Base-by-base conservation (phyloP, 2,329 filamentous ascomycete genomes). In the Apiospora marii region DNA sequence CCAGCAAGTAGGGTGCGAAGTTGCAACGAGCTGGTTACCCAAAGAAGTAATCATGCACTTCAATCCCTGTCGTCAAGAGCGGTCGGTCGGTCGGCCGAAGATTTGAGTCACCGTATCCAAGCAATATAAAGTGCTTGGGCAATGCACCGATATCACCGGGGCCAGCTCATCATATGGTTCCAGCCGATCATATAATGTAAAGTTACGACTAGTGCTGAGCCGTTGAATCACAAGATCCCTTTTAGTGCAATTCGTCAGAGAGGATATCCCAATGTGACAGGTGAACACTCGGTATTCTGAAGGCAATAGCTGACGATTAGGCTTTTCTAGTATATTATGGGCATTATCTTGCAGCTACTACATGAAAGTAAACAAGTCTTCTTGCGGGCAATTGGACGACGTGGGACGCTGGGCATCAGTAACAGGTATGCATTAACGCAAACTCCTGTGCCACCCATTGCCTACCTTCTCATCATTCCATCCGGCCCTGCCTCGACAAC, bases 401-500 rank as follows among this genome's bases (percentile, higher is more conserved):
- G 44, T 1, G 16, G 16, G 5, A 48, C 44, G 16, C 19, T 48
- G 44, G 16, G 44, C 16, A 48, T 48, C 44, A 48, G 44, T 48
- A 48, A 48, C 44, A 22, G 16, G 1, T 7, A 7, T 48, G 44
- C 44, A 48, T 48, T 6, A 6, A 48, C 44, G 2, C 44, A 48
- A 8, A 10, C 37, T 10, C 37, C n/a, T n/a, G n/a, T n/a, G n/a
- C n/a, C n/a, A n/a, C n/a, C n/a, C n/a, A n/a, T n/a, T n/a, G n/a
- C n/a, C n/a, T n/a, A n/a, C n/a, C n/a, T n/a, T n/a, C n/a, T n/a
- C n/a, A n/a, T n/a, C n/a, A n/a, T n/a, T n/a, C n/a, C n/a, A n/a
- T n/a, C n/a, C n/a, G n/a, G n/a, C n/a, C n/a, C 93, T 93, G 4
- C 93, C 93, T 93, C 1, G 90, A 86, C 6, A 91, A 87, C 27